Percentiles rank a stretch among this genome's conserved stretches.
Evolutionary conservation across 2,329 filamentous ascomycete genomes (phyloP).

Genomic region (Penicillium sp.): DNA sequence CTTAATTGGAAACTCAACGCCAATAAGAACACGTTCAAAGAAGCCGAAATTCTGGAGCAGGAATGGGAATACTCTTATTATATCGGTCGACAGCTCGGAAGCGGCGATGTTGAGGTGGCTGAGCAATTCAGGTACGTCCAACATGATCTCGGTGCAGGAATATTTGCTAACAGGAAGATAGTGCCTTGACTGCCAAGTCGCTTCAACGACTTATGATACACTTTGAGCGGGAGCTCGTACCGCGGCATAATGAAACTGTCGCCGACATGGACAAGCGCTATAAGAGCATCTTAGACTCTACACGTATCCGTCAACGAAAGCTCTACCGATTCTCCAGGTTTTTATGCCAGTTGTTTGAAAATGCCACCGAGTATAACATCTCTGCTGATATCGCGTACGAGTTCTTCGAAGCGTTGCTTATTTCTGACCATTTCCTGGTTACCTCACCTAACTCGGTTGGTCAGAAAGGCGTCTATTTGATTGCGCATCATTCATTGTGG

Average conservation of each 20-base stretch:
- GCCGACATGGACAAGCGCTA: conserved; percentile 95
- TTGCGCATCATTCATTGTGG: conserved; percentile 78
- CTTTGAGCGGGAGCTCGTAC: conserved; percentile 87
- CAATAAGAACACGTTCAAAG: conserved; percentile 99
- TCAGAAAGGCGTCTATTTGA: conserved; percentile 74
- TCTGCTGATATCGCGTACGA: conserved; percentile 68
- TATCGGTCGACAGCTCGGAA: conserved; percentile 85
- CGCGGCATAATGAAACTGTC: conserved; percentile 78
- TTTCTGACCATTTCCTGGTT: conserved; percentile 85
- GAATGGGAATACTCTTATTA: conserved; percentile 98
- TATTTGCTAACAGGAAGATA: conserved; percentile 21
- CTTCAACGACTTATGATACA: conserved; percentile 83
- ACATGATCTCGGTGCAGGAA: neutral
- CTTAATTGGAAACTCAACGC: conserved; percentile 96
- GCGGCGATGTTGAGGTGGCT: conserved; percentile 92
- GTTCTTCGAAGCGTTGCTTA: conserved; percentile 76
- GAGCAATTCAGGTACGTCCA: conserved; percentile 69
- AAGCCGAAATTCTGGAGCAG: conserved; percentile 93
- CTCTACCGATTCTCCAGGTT: conserved; percentile 92
- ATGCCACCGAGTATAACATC: conserved; percentile 92
- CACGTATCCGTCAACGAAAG: conserved; percentile 93
- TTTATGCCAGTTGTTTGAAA: conserved; percentile 90
- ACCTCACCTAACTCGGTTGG: conserved; percentile 66
- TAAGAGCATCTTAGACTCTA: conserved; percentile 92
- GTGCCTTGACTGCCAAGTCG: conserved; percentile 87